These are phyloP conservation scores for Cutaneotrichosporon arboriforme DNA, from an alignment of 1,284 basidiomycete genomes.

Conservation along the genomic window DNA sequence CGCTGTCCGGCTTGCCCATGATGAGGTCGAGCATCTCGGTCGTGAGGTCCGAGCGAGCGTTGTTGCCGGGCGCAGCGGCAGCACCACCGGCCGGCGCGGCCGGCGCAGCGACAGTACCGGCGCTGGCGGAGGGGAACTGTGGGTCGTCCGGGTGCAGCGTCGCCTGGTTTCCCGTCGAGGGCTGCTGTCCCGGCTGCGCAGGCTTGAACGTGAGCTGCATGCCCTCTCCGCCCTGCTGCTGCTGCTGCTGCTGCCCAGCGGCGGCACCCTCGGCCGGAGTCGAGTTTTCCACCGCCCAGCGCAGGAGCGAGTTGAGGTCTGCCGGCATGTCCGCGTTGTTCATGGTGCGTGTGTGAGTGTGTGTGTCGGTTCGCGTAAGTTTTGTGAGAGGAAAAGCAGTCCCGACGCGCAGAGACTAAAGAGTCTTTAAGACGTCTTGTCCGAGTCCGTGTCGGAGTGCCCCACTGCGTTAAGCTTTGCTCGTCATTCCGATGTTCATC, in stretches of 20 bases:
- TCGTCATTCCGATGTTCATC: too few species aligned
- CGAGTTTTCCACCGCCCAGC: slow-evolving; percentile 37
- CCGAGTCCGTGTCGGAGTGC: too few species aligned
- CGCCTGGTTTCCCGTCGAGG: slow-evolving; percentile 17
- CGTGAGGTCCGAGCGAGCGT: slow-evolving; percentile 25
- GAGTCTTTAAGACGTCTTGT: too few species aligned
- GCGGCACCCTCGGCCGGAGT: slow-evolving; percentile 5
- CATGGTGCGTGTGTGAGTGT: not conserved
- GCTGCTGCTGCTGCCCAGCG: not conserved
- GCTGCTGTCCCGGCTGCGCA: slow-evolving; percentile 8
- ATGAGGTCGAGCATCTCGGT: slow-evolving; percentile 76
- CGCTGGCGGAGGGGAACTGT: slow-evolving; percentile 2
- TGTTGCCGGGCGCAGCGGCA: slow-evolving; percentile 3
- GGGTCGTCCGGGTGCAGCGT: slow-evolving; percentile 40
- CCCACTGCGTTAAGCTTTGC: too few species aligned
- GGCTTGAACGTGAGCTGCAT: slow-evolving; percentile 38
- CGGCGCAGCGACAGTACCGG: too few species aligned
- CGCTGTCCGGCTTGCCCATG: slow-evolving; percentile 76
- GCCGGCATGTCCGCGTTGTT: slow-evolving; percentile 12
- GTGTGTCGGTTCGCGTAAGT: not conserved
- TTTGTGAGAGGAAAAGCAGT: not conserved
- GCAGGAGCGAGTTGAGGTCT: slow-evolving; percentile 22
- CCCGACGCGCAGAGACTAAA: too few species aligned
- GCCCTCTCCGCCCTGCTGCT: not conserved
- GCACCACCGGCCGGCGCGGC: too few species aligned